Evolutionary conservation across 2,329 filamentous ascomycete genomes (phyloP), one percentile per base, ranked within the genome.

Genomic region (Tolypocladium endophyticum): DNA sequence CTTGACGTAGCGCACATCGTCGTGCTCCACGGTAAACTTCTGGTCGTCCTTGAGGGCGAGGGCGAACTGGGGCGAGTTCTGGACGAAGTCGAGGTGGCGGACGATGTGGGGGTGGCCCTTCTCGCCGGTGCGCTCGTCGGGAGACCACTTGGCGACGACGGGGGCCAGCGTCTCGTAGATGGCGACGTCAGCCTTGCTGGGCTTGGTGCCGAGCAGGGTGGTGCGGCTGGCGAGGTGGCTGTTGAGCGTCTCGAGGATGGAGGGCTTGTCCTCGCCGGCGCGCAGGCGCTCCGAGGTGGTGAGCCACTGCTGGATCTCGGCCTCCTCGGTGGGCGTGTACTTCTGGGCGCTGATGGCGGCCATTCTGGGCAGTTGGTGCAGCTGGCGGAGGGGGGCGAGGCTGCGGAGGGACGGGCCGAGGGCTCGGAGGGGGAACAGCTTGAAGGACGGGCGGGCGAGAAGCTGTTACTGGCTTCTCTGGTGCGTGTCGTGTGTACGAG

Each of bases 51-150:
- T 79, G 64, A 96, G 77, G 62, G 83, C 82, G 61, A 96, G 80
- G 23, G 81, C 87, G 64, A 87, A 87, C 63, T 95, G 81, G 54
- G 86, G 79, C 55, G 89, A 88, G 78, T 96, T 96, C 80, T 97
- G 93, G 64, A 97, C 90, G 72, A 97, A 96, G 77, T 97, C 93
- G 70, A 97, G 76, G 73, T 90, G 89, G 65, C 93, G 90, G 60
- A 97, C 90, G 65, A 97, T 89, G 76, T 97, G 87, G 64, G 95
- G 92, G 74, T 88, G 88, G 62, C 93, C 93, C 64, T 91, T 82
- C 78, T 96, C 86, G 63, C 93, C 93, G 28, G 93, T 96, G 70
- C 90, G 86, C 81, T 96, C 85, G 77, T 97, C 92, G 55, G 88
- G 77, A 2, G 83, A 84, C 93, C 93, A 97, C 64, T 81, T 79